Percentiles rank a stretch among this genome's conserved stretches.
These are phyloP conservation scores for Phanerodontia chrysosporium DNA, from an alignment of 768 basidiomycete species.

Conservation along the genomic window DNA sequence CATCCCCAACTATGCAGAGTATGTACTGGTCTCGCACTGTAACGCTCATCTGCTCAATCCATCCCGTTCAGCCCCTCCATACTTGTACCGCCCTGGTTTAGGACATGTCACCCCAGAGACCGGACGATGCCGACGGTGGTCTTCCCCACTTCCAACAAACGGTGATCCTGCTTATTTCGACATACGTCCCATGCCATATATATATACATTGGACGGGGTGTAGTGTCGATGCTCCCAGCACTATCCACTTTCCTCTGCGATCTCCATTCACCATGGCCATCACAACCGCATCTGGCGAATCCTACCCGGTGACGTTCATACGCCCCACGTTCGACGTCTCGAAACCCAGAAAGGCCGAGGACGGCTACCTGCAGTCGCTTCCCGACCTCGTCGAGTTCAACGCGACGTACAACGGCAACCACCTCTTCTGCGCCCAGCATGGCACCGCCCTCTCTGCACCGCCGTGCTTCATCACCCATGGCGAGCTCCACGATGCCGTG, in stretches of 20 bases:
- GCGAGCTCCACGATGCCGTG: conserved; percentile 29
- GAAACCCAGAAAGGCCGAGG: conserved; percentile 23
- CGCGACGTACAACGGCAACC: conserved; percentile 31
- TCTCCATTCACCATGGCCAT: not conserved
- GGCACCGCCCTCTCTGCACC: conserved; percentile 20
- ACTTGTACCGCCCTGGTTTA: not conserved
- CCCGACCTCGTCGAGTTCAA: conserved; percentile 36
- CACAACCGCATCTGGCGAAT: not conserved
- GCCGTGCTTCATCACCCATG: conserved; percentile 31
- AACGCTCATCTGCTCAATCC: not conserved
- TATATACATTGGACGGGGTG: not conserved
- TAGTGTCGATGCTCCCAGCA: too few species aligned
- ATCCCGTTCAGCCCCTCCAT: not conserved
- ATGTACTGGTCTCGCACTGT: not conserved
- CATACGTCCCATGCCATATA: not conserved
- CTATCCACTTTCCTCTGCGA: too few species aligned
- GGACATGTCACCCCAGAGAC: not conserved
- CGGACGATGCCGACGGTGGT: too few species aligned
- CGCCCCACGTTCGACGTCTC: conserved; percentile 34
- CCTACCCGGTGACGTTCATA: conserved; percentile 22
- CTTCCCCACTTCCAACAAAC: not conserved
- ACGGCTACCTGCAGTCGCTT: conserved; percentile 29
- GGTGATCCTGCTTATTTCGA: not conserved
- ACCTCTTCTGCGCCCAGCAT: conserved; percentile 33
- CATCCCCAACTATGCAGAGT: not conserved